Base-by-base conservation (phyloP, 176 grass and related monocot species). In the Leersia perrieri region DNA sequence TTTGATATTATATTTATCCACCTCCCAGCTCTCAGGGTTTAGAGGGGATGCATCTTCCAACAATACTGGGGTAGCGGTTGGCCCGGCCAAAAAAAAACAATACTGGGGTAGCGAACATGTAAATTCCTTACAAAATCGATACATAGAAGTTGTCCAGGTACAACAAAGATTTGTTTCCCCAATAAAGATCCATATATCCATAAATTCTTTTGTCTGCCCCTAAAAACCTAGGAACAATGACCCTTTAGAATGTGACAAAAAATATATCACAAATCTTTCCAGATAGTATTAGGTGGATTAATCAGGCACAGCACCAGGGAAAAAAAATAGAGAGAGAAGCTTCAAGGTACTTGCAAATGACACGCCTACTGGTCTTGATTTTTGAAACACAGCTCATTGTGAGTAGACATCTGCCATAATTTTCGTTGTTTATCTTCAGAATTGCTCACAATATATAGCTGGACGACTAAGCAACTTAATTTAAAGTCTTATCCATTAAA, bases 281-380 rank as follows among this genome's bases (percentile, higher is more conserved):
- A 18, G 5, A 42, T 60, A 80, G 55, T 47, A 34, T 41, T 55
- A 18, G 34, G 70, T 53, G 13, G 64, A 36, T 32, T 30, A 69
- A 81, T 62, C 36, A 88, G 36, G 39, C 49, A 38, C 49, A 38
- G 39, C 63, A 63, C 63, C 14, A 76, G 32, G n/a, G n/a, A n/a
- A 60, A 29, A 25, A 23, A 44, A 51, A 53, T 18, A 53, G 12
- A 44, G 49, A 33, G 30, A 57, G 77, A 89, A 81, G 77, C 77
- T 85, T 85, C 82, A 66, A 85, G 77, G 87, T 13, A 81, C 65
- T 81, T 85, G 70, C 45, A 45, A 41, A 78, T 67, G 72, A 76
- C 53, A 63, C 74, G n/a, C 36, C 74, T 66, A 34, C 58, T 66
- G 60, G 51, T 79, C 44, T 74, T 79, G 36, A 68, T 30, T 67